Percentiles rank a stretch among this genome's conserved stretches.
phyloP scores from a whole-genome alignment of 1,284 basidiomycete genomes.

The Malassezia brasiliensis region DNA sequence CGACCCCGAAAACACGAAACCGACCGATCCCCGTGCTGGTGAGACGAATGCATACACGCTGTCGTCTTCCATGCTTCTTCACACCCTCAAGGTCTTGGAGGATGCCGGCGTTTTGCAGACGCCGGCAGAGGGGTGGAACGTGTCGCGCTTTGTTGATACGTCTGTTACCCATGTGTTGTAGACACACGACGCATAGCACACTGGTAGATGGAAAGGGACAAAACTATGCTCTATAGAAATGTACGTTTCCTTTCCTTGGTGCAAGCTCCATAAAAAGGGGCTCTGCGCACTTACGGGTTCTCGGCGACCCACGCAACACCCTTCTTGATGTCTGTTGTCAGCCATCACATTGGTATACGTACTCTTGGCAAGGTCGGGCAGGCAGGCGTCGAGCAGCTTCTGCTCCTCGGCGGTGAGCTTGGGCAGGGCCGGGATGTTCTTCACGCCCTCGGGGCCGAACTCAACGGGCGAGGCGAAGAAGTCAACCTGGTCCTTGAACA shows the following conservation, averaged over 20 bases:
- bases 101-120: conserved; percentile 31
- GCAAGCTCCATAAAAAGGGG: too few species aligned
- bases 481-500: conserved; percentile 60
- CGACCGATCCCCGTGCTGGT: conserved; percentile 6
- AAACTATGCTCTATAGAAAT: background rate
- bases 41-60: conserved; percentile 24
- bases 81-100: conserved; percentile 28
- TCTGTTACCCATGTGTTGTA: background rate
- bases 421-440: conserved; percentile 44
- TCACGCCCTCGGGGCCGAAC: conserved; percentile 43
- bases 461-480: conserved; percentile 45
- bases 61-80: conserved; percentile 18
- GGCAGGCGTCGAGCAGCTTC: conserved; percentile 45
- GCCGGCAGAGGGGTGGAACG: background rate
- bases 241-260: too few species aligned
- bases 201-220: too few species aligned
- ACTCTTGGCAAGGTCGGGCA: conserved; percentile 46
- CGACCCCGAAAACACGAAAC: conserved; percentile 14
- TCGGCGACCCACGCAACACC: conserved; percentile 41
- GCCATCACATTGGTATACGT: background rate
- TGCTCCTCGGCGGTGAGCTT: conserved; percentile 43
- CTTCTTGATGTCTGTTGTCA: conserved; percentile 38
- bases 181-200: too few species aligned
- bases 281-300: conserved; percentile 24
- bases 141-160: background rate